These are phyloP conservation scores for Quercus gilva DNA, from an alignment of 306 rosid species.

Conservation along the genomic window DNA sequence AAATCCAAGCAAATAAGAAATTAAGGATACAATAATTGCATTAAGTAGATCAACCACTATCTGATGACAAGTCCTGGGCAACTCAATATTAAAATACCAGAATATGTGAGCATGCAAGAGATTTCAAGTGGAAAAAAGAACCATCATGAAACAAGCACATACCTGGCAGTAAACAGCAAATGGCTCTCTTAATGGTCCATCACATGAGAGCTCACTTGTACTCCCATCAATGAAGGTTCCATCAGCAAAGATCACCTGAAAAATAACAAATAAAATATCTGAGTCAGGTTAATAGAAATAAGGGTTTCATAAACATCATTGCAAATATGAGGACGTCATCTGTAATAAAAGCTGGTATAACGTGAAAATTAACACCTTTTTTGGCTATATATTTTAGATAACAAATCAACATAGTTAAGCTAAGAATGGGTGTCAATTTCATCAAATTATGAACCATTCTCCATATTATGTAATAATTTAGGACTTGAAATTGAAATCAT, in stretches of 20 bases:
- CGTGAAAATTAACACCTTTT: background rate
- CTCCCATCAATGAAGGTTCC: slow-evolving; percentile 96
- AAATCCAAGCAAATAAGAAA: slow-evolving; percentile 2
- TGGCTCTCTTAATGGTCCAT: slow-evolving; percentile 92
- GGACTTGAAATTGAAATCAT: background rate
- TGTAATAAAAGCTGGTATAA: background rate
- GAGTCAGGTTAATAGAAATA: background rate
- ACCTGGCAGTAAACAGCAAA: slow-evolving; percentile 94
- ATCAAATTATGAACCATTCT: background rate
- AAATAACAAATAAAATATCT: slow-evolving; percentile 15
- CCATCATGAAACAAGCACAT: background rate
- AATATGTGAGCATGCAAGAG: background rate
- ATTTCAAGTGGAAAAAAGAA: background rate
- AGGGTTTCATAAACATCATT: background rate
- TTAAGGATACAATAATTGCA: slow-evolving; percentile 5
- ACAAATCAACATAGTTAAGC: background rate
- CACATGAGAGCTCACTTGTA: slow-evolving; percentile 97
- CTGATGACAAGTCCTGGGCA: background rate
- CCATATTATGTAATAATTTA: background rate
- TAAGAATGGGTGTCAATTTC: background rate
- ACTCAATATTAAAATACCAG: background rate
- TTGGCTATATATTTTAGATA: background rate
- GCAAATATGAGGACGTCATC: background rate
- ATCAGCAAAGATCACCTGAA: slow-evolving; percentile 92
- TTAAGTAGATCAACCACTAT: background rate